phyloP scores from a whole-genome alignment of 495 filamentous ascomycete genomes.

The Cercophora newfieldiana region DNA sequence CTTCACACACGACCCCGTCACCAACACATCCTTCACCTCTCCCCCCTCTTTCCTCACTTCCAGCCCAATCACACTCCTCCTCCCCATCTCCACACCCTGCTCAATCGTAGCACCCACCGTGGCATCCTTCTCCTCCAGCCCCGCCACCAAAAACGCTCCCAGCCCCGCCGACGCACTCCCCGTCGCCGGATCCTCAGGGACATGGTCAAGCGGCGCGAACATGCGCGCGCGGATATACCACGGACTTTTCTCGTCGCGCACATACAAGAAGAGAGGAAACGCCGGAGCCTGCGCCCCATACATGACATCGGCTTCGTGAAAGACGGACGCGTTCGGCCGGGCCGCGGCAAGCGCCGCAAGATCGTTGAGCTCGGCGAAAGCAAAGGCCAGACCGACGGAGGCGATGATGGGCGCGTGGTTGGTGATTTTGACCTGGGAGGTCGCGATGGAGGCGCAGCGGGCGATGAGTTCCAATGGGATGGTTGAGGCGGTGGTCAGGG shows the following conservation, averaged over 20 bases:
- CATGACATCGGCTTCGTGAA: background rate
- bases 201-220: constrained; percentile 5
- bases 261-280: constrained; percentile 1
- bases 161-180: constrained; percentile 4
- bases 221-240: constrained; percentile 1
- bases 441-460: background rate
- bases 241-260: background rate
- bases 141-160: background rate
- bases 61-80: constrained; percentile 1
- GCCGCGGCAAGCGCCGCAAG: background rate
- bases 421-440: background rate
- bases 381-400: constrained; percentile 2
- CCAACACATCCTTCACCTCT: background rate
- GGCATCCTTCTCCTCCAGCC: background rate
- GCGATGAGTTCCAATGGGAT: background rate
- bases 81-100: constrained; percentile 6
- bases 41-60: constrained; percentile 1
- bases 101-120: background rate
- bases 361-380: background rate
- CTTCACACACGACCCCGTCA: background rate
- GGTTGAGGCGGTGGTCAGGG: background rate
- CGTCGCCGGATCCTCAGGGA: constrained; percentile 3
- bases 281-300: background rate
- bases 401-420: background rate
- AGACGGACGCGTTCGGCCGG: background rate